Evolutionary conservation across 495 filamentous ascomycete genomes (phyloP), one percentile per base, ranked within the genome.

Genomic region (Geoglossum glabrum): DNA sequence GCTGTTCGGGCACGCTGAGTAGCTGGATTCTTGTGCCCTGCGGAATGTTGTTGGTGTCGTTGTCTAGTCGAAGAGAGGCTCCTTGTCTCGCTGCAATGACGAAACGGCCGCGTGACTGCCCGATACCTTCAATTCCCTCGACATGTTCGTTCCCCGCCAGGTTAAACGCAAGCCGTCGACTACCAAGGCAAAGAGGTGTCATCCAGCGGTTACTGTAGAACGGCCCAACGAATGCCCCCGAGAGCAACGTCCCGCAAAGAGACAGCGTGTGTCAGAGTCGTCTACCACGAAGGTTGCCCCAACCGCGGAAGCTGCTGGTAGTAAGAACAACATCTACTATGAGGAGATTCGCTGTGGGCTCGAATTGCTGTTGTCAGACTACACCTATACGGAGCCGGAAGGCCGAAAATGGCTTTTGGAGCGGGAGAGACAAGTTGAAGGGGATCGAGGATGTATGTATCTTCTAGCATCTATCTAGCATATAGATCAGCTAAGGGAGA

Each of bases 281-380:
- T 27, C 49, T 7, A 30, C 10, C 13, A n/a, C 11, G 36, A 40
- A 40, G 6, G 11, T 15, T 5, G 36, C 36, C 3, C 10, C 36
- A 15, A 13, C 36, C 11, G 11, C 28, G 28, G 23, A 7, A 15
- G 47, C 49, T 59, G 49, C 1, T 40, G 49, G 51, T 54, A 50
- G 17, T 54, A 33, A 43, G 9, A 26, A 31, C n/a, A 55, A 26
- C 19, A 34, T 11, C 19, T 54, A 38, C 21, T 54, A 21, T 26
- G 19, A 52, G 1, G 49, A 28, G 25, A 45, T 51, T n/a, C 50
- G 9, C 15, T 59, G 57, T 45, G 57, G 54, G 51, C 31, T 59
- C 3, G 54, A 59, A 28, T 13, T 59, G 49, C 47, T 54, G 21
- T 54, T 54, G 46, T 54, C 49, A 15, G 49, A 52, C 26, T 52